A percentile compares a stretch with the other conserved stretches of the same genome.
Conservation (phyloP, 2,329 filamentous ascomycete species). For the Paecilomyces sp. region DNA sequence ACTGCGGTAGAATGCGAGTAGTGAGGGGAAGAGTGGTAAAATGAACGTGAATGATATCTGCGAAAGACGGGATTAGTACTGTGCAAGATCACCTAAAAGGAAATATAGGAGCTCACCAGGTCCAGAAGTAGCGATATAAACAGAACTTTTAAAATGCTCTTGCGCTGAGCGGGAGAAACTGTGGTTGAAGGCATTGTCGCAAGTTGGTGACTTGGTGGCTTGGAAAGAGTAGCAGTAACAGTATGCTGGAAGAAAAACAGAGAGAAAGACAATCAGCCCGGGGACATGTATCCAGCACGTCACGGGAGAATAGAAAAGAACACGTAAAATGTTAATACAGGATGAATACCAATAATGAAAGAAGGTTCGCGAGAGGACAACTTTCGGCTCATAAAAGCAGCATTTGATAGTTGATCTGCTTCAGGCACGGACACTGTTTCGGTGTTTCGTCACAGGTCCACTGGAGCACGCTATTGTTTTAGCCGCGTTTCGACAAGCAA, state of each 20-base stretch:
- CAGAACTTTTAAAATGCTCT: conserved; percentile 77
- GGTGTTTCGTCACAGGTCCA: background rate
- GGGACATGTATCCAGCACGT: conserved; percentile 1
- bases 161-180: conserved; percentile 50
- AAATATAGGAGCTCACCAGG: conserved; percentile 53
- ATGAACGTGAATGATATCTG: conserved; percentile 99
- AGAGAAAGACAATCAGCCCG: background rate
- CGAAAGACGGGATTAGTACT: conserved; percentile 2
- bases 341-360: background rate
- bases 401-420: background rate
- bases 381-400: background rate
- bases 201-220: background rate
- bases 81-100: background rate
- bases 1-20: conserved; percentile 92
- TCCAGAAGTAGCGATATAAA: conserved; percentile 86
- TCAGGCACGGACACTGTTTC: background rate
- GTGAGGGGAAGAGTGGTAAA: conserved; percentile 87
- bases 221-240: background rate
- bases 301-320: background rate
- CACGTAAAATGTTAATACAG: background rate
- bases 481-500: background rate
- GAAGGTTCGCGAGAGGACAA: background rate
- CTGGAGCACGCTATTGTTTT: background rate
- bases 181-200: conserved; percentile 28
- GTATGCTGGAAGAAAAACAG: background rate